Conservation (phyloP, 768 basidiomycete species). For the Lyophyllum semitale region DNA sequence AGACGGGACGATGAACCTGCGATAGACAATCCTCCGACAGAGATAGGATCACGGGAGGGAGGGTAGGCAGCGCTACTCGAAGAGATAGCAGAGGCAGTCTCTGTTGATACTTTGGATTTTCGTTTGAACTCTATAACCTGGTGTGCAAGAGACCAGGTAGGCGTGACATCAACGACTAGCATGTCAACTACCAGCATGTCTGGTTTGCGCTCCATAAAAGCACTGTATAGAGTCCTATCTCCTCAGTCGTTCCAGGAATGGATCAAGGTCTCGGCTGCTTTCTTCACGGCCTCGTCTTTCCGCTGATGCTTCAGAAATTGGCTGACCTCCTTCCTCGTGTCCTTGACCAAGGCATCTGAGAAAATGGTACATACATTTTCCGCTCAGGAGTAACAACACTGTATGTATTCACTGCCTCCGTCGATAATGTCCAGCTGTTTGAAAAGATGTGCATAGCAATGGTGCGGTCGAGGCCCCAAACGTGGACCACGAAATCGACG, state of each 20-base stretch:
- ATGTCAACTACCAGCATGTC: not conserved
- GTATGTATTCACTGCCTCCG: not conserved
- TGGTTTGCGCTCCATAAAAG: not conserved
- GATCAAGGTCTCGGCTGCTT: not conserved
- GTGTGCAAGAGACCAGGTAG: not conserved
- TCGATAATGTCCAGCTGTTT: no score
- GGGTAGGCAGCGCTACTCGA: not conserved
- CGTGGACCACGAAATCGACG: not conserved
- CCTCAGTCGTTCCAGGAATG: not conserved
- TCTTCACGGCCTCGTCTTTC: no score
- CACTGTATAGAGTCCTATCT: not conserved
- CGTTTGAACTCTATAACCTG: not conserved
- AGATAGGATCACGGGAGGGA: no score
- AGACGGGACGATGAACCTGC: no score
- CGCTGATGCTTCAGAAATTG: no score
- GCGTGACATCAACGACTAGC: not conserved
- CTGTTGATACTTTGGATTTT: no score
- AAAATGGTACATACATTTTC: not conserved
- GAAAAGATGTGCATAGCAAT: no score
- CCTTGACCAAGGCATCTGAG: not conserved
- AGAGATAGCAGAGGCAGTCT: no score
- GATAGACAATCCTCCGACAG: not conserved
- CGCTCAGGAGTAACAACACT: not conserved
- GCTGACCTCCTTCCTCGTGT: no score
- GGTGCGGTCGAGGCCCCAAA: slow-evolving; percentile 1